Base-by-base conservation (phyloP, 371 early-diverging fungal genomes). In the Parasitella parasitica region DNA sequence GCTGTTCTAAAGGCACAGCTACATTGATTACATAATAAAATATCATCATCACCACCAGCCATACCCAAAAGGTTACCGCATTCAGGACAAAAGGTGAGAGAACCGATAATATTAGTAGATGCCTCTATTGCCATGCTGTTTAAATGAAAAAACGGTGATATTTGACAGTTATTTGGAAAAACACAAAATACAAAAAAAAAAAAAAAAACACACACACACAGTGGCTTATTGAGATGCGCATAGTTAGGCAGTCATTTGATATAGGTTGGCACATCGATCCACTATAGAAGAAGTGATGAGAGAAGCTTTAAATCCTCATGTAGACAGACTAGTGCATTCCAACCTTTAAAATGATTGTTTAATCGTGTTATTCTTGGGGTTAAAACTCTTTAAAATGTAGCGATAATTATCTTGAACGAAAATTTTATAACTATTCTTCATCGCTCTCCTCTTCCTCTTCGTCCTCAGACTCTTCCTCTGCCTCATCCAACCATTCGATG, bases 21-120 rank as follows among this genome's bases (percentile, higher is more conserved):
- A 73, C 96, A 95, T 27, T 85, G 83, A 56, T 85, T 81, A 84
- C 97, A 95, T 22, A 89, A 73, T 28, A 91, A 82, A 57, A 91
- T 80, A 61, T 87, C 85, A 55, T 86, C 82, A 56, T 90, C 89
- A 43, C 75, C 80, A 26, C 86, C 89, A 4, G 93, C 91, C 63
- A 86, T 83, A 76, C 95, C 96, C 16, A 97, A 83, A 38, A 95
- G 80, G 66, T 91, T 89, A 43, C 94, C 93, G 72, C 95, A 96
- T 64, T 88, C 88, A 27, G 87, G 85, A 72, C 97, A 96, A 67
- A 95, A 96, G 37, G 91, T 83, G 57, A 91, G 86, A 2, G 89
- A 89, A 61, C 88, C 88, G 57, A 82, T 79, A 24, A 73, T 66
- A 46, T 75, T 75, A 27, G 70, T 66, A 48, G 74, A 53, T 20